phyloP scores from a whole-genome alignment of 2,329 filamentous ascomycete genomes.

The Davidsoniella eucalypti region DNA sequence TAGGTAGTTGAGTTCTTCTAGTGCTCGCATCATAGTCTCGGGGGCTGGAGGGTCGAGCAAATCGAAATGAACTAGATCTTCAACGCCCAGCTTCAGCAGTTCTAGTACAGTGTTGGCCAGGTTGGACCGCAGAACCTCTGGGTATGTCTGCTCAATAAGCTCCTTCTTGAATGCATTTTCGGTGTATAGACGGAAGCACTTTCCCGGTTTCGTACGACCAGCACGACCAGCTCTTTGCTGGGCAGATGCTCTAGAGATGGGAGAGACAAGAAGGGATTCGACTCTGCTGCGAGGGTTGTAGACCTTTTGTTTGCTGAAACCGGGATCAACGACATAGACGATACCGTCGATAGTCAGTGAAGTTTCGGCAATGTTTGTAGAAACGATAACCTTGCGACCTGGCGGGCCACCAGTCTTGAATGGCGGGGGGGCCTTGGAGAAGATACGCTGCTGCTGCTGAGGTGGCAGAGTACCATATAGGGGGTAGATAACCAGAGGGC shows the following conservation, averaged over 20 bases:
- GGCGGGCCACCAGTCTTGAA: slow-evolving; percentile 60
- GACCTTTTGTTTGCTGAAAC: slow-evolving; percentile 98
- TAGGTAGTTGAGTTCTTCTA: slow-evolving; percentile 95
- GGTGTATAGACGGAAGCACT: slow-evolving; percentile 94
- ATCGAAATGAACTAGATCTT: slow-evolving; percentile 95
- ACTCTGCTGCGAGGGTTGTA: slow-evolving; percentile 96
- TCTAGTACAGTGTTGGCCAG: slow-evolving; percentile 88
- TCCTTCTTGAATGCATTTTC: slow-evolving; percentile 95
- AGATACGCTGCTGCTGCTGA: slow-evolving; percentile 85
- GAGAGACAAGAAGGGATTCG: slow-evolving; percentile 91
- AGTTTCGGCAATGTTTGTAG: slow-evolving; percentile 96
- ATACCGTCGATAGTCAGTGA: slow-evolving; percentile 97
- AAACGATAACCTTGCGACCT: slow-evolving; percentile 85
- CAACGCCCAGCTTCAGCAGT: slow-evolving; percentile 88
- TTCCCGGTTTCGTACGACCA: slow-evolving; percentile 93
- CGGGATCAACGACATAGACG: slow-evolving; percentile 96
- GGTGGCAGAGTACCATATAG: slow-evolving; percentile 89
- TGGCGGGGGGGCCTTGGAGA: slow-evolving; percentile 69
- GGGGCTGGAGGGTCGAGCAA: slow-evolving; percentile 96
- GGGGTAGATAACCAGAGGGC: slow-evolving; percentile 78
- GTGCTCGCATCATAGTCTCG: slow-evolving; percentile 92
- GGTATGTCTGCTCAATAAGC: slow-evolving; percentile 91
- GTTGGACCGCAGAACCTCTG: slow-evolving; percentile 89
- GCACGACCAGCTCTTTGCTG: slow-evolving; percentile 97
- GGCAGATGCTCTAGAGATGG: slow-evolving; percentile 93